phyloP scores from a whole-genome alignment of 2,329 filamentous ascomycete species.

The Hypoxylon sp. region DNA sequence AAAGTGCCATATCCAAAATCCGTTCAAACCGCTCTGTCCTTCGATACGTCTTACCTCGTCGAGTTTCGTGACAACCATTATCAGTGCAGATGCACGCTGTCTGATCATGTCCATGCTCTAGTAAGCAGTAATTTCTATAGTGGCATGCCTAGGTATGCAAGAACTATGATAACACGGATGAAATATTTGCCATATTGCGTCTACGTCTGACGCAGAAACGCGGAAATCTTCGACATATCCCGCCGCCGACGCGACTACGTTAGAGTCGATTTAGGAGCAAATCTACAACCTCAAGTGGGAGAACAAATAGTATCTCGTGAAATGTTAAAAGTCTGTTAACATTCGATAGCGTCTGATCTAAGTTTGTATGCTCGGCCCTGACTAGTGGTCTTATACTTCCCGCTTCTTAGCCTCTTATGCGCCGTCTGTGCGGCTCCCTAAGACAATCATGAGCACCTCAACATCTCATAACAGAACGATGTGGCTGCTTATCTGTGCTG shows the following conservation, averaged over 20 bases:
- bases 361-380: conserved; percentile 5
- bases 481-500: conserved; percentile 5
- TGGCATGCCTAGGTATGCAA: background rate
- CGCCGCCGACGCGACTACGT: background rate
- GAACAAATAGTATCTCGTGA: background rate
- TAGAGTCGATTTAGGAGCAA: background rate
- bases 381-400: conserved; percentile 1
- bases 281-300: background rate
- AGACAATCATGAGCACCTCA: background rate
- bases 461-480: background rate
- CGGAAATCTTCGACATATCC: background rate
- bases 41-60: conserved; percentile 8
- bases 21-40: conserved; percentile 18
- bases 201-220: background rate
- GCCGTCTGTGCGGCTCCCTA: conserved; percentile 1
- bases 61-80: conserved; percentile 11
- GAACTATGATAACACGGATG: conserved; percentile 12
- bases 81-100: conserved; percentile 11
- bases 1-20: conserved; percentile 37
- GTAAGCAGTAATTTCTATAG: background rate
- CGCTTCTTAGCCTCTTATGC: background rate
- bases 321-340: background rate
- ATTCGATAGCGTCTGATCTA: background rate
- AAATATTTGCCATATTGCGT: conserved; percentile 1
- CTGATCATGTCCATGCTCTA: conserved; percentile 1